Conservation (phyloP, 345 rosid species). For the Eucalyptus pauciflora region DNA sequence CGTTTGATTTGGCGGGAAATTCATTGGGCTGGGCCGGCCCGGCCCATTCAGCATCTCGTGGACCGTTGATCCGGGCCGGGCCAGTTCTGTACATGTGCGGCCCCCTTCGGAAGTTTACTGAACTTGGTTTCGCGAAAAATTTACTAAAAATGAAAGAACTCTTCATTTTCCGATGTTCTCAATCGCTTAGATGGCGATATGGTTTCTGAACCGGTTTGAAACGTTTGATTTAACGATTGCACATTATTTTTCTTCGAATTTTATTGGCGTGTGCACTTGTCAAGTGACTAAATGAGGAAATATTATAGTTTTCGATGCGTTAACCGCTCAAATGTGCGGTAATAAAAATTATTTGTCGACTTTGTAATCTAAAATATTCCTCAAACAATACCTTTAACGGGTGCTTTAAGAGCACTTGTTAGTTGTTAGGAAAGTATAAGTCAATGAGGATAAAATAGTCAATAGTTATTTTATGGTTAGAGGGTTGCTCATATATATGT, state of each 20-base stretch:
- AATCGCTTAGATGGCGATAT: neutral
- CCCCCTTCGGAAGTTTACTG: neutral
- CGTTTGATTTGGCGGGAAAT: neutral
- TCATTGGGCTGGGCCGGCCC: neutral
- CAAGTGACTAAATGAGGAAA: neutral
- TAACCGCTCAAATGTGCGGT: fast-evolving
- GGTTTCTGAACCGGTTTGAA: neutral
- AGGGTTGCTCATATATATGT: too few species aligned
- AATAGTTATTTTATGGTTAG: too few species aligned
- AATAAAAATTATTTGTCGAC: neutral
- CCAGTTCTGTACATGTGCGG: neutral
- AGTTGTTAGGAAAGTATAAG: too few species aligned
- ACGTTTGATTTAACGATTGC: neutral
- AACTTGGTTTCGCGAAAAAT: neutral
- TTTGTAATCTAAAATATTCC: neutral
- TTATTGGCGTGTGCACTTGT: neutral
- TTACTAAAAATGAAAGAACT: fast-evolving
- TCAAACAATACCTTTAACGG: neutral
- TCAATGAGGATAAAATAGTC: too few species aligned
- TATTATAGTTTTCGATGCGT: neutral
- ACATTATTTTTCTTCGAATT: neutral
- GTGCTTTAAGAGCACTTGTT: neutral
- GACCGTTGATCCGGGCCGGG: neutral
- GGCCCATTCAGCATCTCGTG: neutral
- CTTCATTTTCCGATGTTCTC: neutral